phyloP scores from a whole-genome alignment of 1,139 yeast species.

The Geotrichum australiense region DNA sequence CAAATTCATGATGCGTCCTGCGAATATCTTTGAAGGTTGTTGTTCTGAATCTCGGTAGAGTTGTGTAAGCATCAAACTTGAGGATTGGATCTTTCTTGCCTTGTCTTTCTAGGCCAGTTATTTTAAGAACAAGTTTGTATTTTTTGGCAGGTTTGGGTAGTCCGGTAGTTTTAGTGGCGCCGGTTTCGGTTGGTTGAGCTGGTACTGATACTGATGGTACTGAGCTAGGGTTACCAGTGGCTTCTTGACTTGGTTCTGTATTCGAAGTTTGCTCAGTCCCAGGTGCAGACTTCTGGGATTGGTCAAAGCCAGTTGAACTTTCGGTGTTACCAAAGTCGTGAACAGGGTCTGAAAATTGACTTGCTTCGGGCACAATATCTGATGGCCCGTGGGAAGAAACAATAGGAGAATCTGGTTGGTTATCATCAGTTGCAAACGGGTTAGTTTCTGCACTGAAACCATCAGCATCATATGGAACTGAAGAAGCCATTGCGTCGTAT shows the following conservation, averaged over 20 bases:
- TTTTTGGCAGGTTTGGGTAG: slow-evolving; percentile 20
- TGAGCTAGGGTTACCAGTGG: too few relatives aligned
- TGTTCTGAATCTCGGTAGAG: slow-evolving; percentile 72
- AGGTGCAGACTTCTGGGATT: slow-evolving; percentile 2
- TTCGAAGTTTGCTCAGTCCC: background rate
- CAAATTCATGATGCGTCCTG: slow-evolving; percentile 73
- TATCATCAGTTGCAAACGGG: slow-evolving; percentile 26
- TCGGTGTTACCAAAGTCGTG: too few relatives aligned
- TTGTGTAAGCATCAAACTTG: slow-evolving; percentile 45
- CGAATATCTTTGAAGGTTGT: slow-evolving; percentile 64
- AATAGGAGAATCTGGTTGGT: slow-evolving; percentile 6
- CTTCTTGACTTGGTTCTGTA: background rate
- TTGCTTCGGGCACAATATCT: too few relatives aligned
- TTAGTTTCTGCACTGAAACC: slow-evolving; percentile 25
- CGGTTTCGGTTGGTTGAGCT: background rate
- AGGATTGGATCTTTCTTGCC: slow-evolving; percentile 46
- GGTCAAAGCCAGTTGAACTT: background rate
- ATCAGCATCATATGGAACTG: slow-evolving; percentile 29
- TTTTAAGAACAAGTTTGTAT: slow-evolving; percentile 36
- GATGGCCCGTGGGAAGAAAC: background rate
- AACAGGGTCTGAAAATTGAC: too few relatives aligned
- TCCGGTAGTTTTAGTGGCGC: background rate
- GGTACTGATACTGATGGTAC: background rate
- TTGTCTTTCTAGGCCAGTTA: slow-evolving; percentile 44
- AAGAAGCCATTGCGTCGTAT: slow-evolving; percentile 28